These are phyloP conservation scores for Ophiostoma triangulosporum DNA, from an alignment of 2,329 filamentous ascomycete species.

Conservation along the genomic window DNA sequence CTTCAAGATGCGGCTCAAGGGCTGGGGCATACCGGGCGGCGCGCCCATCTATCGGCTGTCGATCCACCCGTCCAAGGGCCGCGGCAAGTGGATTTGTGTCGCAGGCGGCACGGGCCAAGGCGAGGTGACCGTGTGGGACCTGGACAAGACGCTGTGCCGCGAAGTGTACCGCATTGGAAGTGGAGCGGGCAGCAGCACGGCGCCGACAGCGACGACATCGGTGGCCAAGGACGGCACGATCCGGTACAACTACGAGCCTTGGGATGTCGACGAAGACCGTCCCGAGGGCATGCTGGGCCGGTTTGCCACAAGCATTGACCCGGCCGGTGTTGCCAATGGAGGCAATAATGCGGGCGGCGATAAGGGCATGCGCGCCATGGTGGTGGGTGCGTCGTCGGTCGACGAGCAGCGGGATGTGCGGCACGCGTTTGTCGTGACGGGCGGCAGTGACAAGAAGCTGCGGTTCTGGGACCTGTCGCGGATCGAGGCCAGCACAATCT, in stretches of 20 bases:
- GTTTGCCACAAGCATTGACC: slow-evolving; percentile 64
- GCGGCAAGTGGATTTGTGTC: slow-evolving; percentile 76
- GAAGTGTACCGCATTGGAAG: slow-evolving; percentile 71
- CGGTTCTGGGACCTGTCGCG: slow-evolving; percentile 84
- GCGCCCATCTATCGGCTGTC: slow-evolving; percentile 67
- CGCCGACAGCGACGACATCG: background rate
- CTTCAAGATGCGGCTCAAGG: slow-evolving; percentile 78
- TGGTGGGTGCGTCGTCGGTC: slow-evolving; percentile 36
- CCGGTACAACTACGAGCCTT: slow-evolving; percentile 58
- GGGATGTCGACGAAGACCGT: slow-evolving; percentile 81
- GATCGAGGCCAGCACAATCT: slow-evolving; percentile 63
- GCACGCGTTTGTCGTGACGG: slow-evolving; percentile 74
- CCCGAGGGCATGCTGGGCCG: slow-evolving; percentile 76
- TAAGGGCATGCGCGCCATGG: slow-evolving; percentile 60
- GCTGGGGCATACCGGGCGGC: slow-evolving; percentile 75
- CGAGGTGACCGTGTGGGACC: slow-evolving; percentile 89
- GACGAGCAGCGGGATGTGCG: slow-evolving; percentile 54
- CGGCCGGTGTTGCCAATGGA: slow-evolving; percentile 27
- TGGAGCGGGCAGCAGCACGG: background rate
- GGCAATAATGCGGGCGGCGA: slow-evolving; percentile 32
- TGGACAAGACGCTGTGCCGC: slow-evolving; percentile 77
- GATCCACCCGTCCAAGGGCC: slow-evolving; percentile 64
- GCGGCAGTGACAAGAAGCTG: slow-evolving; percentile 78
- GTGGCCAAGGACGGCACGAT: slow-evolving; percentile 37
- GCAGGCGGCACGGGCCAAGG: slow-evolving; percentile 76